phyloP scores from a whole-genome alignment of 2,329 filamentous ascomycete species.

The Fusarium kyushuense region DNA sequence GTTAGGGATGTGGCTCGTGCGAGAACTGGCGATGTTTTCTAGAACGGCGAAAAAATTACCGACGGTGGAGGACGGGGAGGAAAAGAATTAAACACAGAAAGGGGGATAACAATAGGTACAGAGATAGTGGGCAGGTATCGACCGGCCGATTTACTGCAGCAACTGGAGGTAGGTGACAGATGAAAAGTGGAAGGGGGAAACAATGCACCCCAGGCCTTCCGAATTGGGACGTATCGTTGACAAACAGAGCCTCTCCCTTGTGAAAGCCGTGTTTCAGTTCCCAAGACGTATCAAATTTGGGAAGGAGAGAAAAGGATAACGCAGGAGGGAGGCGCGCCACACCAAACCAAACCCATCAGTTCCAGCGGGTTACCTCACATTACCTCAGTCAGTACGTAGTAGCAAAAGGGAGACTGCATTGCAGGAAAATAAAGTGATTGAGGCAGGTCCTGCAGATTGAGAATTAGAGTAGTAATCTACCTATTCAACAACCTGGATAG shows the following conservation, averaged over 20 bases:
- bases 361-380: slow-evolving; percentile 36
- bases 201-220: slow-evolving; percentile 33
- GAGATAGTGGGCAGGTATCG: neutral
- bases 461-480: neutral
- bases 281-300: slow-evolving; percentile 36
- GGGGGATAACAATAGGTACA: too few relatives aligned
- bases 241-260: slow-evolving; percentile 19
- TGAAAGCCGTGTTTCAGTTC: slow-evolving; percentile 44
- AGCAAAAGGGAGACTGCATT: neutral
- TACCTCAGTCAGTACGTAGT: neutral
- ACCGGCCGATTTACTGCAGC: neutral
- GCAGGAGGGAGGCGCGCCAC: slow-evolving; percentile 16
- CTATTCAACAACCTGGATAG: slow-evolving; percentile 5
- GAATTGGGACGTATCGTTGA: slow-evolving; percentile 21
- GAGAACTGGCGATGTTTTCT: slow-evolving; percentile 1
- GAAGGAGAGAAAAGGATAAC: slow-evolving; percentile 22
- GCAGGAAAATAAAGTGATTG: neutral
- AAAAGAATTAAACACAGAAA: neutral
- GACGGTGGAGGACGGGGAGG: neutral
- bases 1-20: slow-evolving; percentile 31
- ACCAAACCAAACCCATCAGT: slow-evolving; percentile 12
- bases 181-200: slow-evolving; percentile 17
- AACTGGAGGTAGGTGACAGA: neutral
- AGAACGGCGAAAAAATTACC: neutral
- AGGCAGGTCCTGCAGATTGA: neutral